Evolutionary conservation across 1,139 yeast species (phyloP).

Genomic region (Diutina neorugosa): DNA sequence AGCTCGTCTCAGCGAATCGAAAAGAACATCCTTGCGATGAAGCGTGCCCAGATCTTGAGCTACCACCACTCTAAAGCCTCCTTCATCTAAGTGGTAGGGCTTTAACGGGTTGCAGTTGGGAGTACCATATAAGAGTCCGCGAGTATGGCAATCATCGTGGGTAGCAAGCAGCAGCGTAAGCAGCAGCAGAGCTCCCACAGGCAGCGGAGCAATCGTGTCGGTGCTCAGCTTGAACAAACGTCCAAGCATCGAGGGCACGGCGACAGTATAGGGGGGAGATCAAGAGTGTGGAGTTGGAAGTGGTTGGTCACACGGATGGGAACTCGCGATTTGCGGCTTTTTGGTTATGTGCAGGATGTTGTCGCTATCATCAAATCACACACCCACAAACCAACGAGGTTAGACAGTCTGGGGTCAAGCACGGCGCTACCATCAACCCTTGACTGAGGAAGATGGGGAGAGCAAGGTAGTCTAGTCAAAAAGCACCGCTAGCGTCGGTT

Average conservation of each 20-base stretch:
- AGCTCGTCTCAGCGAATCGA: background rate
- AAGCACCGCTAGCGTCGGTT: too few relatives aligned
- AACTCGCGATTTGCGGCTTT: background rate
- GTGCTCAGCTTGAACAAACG: constrained; percentile 1
- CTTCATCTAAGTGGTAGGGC: constrained; percentile 1
- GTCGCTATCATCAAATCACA: background rate
- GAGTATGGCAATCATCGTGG: constrained; percentile 2
- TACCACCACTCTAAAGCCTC: background rate
- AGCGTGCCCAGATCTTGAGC: background rate
- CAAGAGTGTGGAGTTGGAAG: background rate
- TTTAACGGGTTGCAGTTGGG: background rate
- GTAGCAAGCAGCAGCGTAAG: constrained; percentile 3
- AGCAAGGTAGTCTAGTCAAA: too few relatives aligned
- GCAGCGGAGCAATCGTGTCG: background rate
- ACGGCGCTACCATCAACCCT: too few relatives aligned
- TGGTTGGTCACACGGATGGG: background rate
- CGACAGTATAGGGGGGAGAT: background rate
- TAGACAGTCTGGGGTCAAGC: too few relatives aligned
- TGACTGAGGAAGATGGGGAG: too few relatives aligned
- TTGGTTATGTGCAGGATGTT: background rate
- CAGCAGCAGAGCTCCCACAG: background rate
- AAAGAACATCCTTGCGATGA: background rate
- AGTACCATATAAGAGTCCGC: background rate
- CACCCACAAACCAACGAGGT: too few relatives aligned
- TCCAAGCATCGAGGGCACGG: background rate